Conservation (phyloP, 2,329 filamentous ascomycete species). For the Akanthomyces lecanii region DNA sequence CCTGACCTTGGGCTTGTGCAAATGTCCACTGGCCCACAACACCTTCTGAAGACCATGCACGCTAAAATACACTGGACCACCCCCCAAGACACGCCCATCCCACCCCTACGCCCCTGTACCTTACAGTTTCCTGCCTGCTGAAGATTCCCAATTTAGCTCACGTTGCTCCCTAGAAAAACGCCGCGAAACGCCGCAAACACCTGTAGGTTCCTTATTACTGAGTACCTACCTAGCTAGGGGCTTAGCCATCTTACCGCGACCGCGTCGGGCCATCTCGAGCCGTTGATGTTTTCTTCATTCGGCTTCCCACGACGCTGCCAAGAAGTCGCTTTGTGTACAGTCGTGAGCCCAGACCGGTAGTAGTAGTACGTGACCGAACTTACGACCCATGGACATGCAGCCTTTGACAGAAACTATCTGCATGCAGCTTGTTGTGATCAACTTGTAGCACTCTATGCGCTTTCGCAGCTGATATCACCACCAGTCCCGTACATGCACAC, state of each 20-base stretch:
- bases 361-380: too few species aligned
- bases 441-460: not conserved
- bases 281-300: not conserved
- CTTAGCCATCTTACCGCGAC: not conserved
- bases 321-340: too few species aligned
- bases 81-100: too few species aligned
- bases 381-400: not conserved
- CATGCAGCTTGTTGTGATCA: not conserved
- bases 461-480: not conserved
- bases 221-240: too few species aligned
- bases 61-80: not conserved
- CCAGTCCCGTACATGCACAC: not conserved
- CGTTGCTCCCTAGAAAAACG: not conserved
- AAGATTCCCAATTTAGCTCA: conserved; percentile 13
- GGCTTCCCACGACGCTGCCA: not conserved
- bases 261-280: not conserved
- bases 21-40: not conserved
- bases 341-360: too few species aligned
- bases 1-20: too few species aligned
- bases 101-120: not conserved
- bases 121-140: not conserved
- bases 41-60: too few species aligned
- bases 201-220: too few species aligned
- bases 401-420: not conserved
- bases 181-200: not conserved